A percentile compares a stretch with the other conserved stretches of the same genome.
Evolutionary conservation across 495 filamentous ascomycete species (phyloP).

Genomic region (Talaromyces trachyspermus): DNA sequence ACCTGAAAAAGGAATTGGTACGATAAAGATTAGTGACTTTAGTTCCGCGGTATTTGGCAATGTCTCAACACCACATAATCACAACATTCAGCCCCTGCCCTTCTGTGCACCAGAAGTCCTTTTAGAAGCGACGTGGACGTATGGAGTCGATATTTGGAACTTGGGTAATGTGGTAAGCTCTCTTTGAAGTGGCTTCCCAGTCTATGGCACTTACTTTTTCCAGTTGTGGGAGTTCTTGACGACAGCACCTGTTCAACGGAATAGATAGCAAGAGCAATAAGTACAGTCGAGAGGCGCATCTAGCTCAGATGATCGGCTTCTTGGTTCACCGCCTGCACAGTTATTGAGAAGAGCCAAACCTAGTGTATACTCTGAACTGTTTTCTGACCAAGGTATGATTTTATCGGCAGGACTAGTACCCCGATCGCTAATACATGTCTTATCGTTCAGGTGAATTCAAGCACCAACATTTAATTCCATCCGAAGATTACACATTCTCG

Average conservation of each 20-base stretch:
- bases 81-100: constrained; percentile 23
- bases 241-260: constrained; percentile 20
- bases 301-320: constrained; percentile 33
- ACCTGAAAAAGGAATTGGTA: constrained; percentile 13
- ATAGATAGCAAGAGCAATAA: constrained; percentile 12
- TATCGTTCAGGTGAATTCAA: constrained; percentile 14
- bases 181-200: constrained; percentile 4
- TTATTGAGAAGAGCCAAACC: constrained; percentile 17
- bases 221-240: constrained; percentile 27
- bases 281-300: constrained; percentile 21
- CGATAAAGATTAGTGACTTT: constrained; percentile 29
- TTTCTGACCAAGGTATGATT: constrained; percentile 15
- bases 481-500: constrained; percentile 14
- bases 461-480: constrained; percentile 12
- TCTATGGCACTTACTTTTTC: constrained; percentile 7
- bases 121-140: constrained; percentile 25
- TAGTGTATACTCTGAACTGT: constrained; percentile 12
- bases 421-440: constrained; percentile 8
- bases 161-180: constrained; percentile 22
- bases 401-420: not conserved
- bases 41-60: constrained; percentile 24
- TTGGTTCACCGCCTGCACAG: constrained; percentile 22
- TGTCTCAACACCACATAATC: constrained; percentile 13
- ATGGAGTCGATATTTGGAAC: constrained; percentile 36
- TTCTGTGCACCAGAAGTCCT: constrained; percentile 30